Base-by-base conservation (phyloP, 1,284 basidiomycete genomes). In the Pascua sp. region DNA sequence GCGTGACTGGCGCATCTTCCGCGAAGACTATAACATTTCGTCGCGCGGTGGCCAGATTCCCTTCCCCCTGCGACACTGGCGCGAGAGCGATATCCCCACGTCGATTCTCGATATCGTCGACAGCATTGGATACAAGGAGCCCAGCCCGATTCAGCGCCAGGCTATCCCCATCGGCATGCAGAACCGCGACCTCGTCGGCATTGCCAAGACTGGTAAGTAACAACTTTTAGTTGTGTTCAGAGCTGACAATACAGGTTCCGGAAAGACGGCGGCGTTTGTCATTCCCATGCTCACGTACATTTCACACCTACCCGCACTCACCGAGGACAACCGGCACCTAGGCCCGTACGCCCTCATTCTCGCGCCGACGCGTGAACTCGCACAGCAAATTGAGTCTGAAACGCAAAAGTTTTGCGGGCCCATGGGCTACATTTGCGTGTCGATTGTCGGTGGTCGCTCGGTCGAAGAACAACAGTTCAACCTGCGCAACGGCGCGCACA, bases 201-300 rank as follows among this genome's bases (percentile, higher is more conserved):
- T 98, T 56, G 96, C 95, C 59, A 95, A 99, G 78, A 98, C 96
- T 51, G 24, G 24, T 32, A 32, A 32, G 24, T 32, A 32, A 7
- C 24, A 32, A 32, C 24, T 32, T 32, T 32, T 32, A 32, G 24
- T 3, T 32, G 24, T 32, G 24, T 32, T 32, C 24, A 3, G 24
- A 32, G 24, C 24, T 32, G 24, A 32, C 24, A 32, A 32, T 32
- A 7, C 24, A 32, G 91, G 92, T 81, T 98, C 95, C 66, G 95
- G 95, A 73, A 98, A 98, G 81, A 98, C 95, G 13, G 95, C 94
- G n/a, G 92, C 94, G 2, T 98, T 98, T 77, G 92, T 98, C 59
- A 95, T 98, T 53, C 95, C 95, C 16, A 95, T 98, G 91, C 82
- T 98, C 49, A 82, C 91, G 37, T 98, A 97, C 79, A 98, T 98